Evolutionary conservation across 2,329 filamentous ascomycete genomes (phyloP).

Genomic region (Aureobasidium musti): DNA sequence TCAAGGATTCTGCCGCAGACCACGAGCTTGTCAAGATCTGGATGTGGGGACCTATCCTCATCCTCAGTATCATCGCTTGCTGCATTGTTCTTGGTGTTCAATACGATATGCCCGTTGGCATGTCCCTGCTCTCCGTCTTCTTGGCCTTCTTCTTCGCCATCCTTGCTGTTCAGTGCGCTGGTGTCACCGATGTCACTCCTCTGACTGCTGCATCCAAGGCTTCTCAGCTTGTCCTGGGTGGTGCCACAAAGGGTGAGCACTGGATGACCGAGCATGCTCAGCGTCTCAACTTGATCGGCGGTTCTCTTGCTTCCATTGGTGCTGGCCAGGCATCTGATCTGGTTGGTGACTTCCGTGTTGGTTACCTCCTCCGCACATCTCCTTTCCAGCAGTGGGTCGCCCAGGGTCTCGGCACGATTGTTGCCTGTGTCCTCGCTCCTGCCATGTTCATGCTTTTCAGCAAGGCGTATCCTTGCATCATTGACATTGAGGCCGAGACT

Average conservation of each 20-base stretch:
- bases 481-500: slow-evolving; percentile 48
- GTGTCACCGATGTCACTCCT: slow-evolving; percentile 59
- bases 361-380: slow-evolving; percentile 66
- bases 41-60: slow-evolving; percentile 55
- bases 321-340: slow-evolving; percentile 52
- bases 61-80: slow-evolving; percentile 52
- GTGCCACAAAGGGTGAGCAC: slow-evolving; percentile 59
- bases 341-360: slow-evolving; percentile 66
- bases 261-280: slow-evolving; percentile 57
- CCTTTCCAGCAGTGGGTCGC: slow-evolving; percentile 67
- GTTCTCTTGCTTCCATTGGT: slow-evolving; percentile 49
- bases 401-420: slow-evolving; percentile 62
- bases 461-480: slow-evolving; percentile 68
- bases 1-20: slow-evolving; percentile 54
- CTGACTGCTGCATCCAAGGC: slow-evolving; percentile 68
- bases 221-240: slow-evolving; percentile 68
- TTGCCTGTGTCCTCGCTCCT: slow-evolving; percentile 67
- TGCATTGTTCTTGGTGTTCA: slow-evolving; percentile 57
- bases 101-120: slow-evolving; percentile 59
- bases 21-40: slow-evolving; percentile 55
- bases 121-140: slow-evolving; percentile 58
- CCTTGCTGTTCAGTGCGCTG: slow-evolving; percentile 62
- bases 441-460: slow-evolving; percentile 69
- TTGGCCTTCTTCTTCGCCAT: slow-evolving; percentile 64
- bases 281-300: slow-evolving; percentile 66